Conservation (phyloP, 805 yeast species). For the Candida argentea region DNA sequence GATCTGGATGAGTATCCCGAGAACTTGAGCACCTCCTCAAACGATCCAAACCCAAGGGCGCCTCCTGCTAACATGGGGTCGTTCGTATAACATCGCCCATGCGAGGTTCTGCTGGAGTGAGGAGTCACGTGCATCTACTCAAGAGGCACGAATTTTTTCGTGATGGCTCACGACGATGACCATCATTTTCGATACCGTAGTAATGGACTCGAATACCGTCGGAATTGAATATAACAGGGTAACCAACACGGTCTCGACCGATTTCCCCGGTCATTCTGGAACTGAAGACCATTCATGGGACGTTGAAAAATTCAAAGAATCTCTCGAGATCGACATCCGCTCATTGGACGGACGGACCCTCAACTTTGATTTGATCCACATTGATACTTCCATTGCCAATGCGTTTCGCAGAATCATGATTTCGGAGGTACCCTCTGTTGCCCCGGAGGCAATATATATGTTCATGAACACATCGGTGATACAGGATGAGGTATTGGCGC, state of each 20-base stretch:
- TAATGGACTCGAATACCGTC: slow-evolving; percentile 44
- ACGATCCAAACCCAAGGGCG: background rate
- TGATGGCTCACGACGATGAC: too few species aligned
- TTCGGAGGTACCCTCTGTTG: slow-evolving; percentile 92
- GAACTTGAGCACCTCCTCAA: background rate
- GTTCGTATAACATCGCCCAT: slow-evolving; percentile 1
- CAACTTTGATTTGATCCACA: slow-evolving; percentile 76
- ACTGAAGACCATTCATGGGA: slow-evolving; percentile 71
- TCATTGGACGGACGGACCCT: slow-evolving; percentile 59
- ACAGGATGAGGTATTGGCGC: slow-evolving; percentile 95
- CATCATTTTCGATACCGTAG: too few species aligned
- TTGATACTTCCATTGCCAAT: slow-evolving; percentile 90
- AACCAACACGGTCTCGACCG: slow-evolving; percentile 79
- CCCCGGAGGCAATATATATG: slow-evolving; percentile 84
- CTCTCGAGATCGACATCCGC: slow-evolving; percentile 57
- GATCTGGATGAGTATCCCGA: background rate
- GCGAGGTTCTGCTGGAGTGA: too few species aligned
- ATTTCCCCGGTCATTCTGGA: slow-evolving; percentile 79
- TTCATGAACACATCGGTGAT: slow-evolving; percentile 94
- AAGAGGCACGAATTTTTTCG: too few species aligned
- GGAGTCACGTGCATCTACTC: too few species aligned
- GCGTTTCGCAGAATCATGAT: slow-evolving; percentile 97
- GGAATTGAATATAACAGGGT: slow-evolving; percentile 88
- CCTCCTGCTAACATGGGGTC: slow-evolving; percentile 1
- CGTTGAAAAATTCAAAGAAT: slow-evolving; percentile 63